These are phyloP conservation scores for Eucalyptus regnans DNA, from an alignment of 345 rosid species.

Conservation along the genomic window DNA sequence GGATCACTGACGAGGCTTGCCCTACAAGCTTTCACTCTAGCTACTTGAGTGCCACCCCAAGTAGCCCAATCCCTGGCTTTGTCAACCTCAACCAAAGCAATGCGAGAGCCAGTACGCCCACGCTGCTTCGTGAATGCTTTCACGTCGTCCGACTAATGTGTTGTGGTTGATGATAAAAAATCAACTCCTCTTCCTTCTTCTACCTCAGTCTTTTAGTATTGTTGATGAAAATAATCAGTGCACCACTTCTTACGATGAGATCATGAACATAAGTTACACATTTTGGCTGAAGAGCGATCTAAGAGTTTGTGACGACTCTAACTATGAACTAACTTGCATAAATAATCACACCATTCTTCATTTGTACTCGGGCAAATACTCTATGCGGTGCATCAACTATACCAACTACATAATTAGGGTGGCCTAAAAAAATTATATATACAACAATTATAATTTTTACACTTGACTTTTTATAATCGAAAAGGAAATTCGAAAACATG, in stretches of 20 bases:
- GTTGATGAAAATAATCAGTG: not conserved
- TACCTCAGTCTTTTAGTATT: not conserved
- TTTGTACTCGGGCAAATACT: no score
- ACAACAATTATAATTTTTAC: no score
- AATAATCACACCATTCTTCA: no score
- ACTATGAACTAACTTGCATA: no score
- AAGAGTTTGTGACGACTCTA: rapidly evolving
- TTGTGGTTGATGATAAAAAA: not conserved
- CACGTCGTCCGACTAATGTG: no score
- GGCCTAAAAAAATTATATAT: no score
- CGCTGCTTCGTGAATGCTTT: not conserved
- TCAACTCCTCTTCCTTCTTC: not conserved
- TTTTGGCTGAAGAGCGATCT: not conserved
- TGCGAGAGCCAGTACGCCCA: rapidly evolving
- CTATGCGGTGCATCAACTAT: not conserved
- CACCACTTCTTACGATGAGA: not conserved
- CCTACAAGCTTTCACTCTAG: not conserved
- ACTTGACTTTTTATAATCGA: no score
- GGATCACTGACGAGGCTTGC: not conserved
- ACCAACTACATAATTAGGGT: not conserved
- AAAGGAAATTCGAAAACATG: no score
- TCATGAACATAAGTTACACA: not conserved
- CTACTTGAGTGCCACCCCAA: not conserved
- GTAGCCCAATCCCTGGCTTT: not conserved
- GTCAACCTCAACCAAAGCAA: not conserved